Evolutionary conservation across 2,329 filamentous ascomycete genomes (phyloP).

Genomic region (Apiospora pterosperma): DNA sequence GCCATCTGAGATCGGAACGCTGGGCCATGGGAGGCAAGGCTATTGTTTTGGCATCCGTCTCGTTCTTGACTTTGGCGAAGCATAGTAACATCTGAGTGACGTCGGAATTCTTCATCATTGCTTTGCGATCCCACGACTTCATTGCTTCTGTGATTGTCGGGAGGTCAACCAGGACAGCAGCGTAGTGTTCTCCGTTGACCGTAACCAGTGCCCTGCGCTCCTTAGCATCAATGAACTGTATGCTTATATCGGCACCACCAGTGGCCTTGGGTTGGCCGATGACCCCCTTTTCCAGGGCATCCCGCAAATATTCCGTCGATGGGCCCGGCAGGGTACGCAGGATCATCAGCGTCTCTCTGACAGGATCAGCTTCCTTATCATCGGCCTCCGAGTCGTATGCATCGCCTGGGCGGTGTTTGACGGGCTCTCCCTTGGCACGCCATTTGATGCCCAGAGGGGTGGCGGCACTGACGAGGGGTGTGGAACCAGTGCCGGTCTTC

Average conservation of each 20-base stretch:
- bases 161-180: conserved; percentile 75
- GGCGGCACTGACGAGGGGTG: conserved; percentile 28
- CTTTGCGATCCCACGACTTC: conserved; percentile 89
- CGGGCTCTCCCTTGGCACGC: conserved; percentile 65
- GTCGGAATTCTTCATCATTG: conserved; percentile 85
- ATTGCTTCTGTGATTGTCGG: conserved; percentile 86
- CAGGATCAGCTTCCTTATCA: conserved; percentile 81
- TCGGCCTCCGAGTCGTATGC: conserved; percentile 97
- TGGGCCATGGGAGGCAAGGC: conserved; percentile 69
- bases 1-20: conserved; percentile 66
- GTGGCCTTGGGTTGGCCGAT: conserved; percentile 63
- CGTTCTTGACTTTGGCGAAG: conserved; percentile 62
- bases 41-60: conserved; percentile 61
- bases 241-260: conserved; percentile 72
- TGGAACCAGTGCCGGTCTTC: conserved; percentile 20
- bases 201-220: conserved; percentile 70
- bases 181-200: conserved; percentile 69
- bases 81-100: conserved; percentile 87
- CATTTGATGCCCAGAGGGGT: conserved; percentile 46
- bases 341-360: conserved; percentile 86
- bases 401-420: conserved; percentile 71
- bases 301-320: conserved; percentile 78
- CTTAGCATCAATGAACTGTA: conserved; percentile 76
- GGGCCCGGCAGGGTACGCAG: conserved; percentile 83
- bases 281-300: conserved; percentile 71